These are phyloP conservation scores for Sclerotinia minor DNA, from an alignment of 2,329 filamentous ascomycete genomes.

Conservation along the genomic window DNA sequence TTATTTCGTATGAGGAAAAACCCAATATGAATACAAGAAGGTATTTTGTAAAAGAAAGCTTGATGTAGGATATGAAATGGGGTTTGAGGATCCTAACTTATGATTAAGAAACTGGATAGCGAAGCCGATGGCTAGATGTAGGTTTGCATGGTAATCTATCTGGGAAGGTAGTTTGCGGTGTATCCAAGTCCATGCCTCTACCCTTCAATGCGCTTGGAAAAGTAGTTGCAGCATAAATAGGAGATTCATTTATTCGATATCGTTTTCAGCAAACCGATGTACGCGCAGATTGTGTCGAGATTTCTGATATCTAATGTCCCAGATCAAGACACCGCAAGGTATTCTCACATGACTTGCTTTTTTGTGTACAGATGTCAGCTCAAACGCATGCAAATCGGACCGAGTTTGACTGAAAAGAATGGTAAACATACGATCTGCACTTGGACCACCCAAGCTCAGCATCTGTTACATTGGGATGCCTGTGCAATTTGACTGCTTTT, in stretches of 20 bases:
- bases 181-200: slow-evolving; percentile 54
- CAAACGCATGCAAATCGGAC: slow-evolving; percentile 53
- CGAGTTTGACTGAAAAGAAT: slow-evolving; percentile 23
- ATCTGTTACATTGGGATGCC: slow-evolving; percentile 43
- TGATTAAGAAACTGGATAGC: not conserved
- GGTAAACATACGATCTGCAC: slow-evolving; percentile 51
- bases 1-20: not conserved
- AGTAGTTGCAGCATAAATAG: slow-evolving; percentile 40
- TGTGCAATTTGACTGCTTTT: slow-evolving; percentile 34
- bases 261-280: slow-evolving; percentile 25
- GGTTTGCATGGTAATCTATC: not conserved
- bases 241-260: slow-evolving; percentile 38
- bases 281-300: slow-evolving; percentile 53
- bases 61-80: not conserved
- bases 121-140: not conserved
- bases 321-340: slow-evolving; percentile 53
- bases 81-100: accelerated
- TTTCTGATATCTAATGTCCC: slow-evolving; percentile 64
- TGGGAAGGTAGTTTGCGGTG: too few relatives aligned
- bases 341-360: slow-evolving; percentile 55
- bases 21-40: not conserved
- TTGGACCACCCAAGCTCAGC: slow-evolving; percentile 39
- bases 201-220: slow-evolving; percentile 50
- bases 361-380: slow-evolving; percentile 59
- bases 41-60: not conserved